These are phyloP conservation scores for Penicillium argentinense DNA, from an alignment of 495 filamentous ascomycete genomes.

Conservation along the genomic window DNA sequence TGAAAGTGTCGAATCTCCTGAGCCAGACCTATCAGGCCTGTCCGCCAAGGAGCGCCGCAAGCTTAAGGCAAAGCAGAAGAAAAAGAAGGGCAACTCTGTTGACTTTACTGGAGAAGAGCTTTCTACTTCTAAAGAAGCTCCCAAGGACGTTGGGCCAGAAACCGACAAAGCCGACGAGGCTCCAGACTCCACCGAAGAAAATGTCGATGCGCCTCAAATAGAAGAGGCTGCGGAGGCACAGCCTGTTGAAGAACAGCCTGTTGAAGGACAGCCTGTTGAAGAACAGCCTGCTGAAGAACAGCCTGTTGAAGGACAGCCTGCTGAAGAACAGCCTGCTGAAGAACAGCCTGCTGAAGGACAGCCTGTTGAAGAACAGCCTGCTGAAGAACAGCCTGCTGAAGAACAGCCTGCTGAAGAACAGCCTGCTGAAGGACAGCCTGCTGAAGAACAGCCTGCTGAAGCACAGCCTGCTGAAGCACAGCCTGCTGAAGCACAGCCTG, in stretches of 20 bases:
- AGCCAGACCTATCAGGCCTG: conserved; percentile 14
- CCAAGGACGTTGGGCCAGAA: not conserved
- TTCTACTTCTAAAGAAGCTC: conserved; percentile 1
- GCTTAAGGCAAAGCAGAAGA: conserved; percentile 45
- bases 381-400: too few species aligned
- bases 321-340: too few species aligned
- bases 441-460: too few species aligned
- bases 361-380: too few species aligned
- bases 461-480: too few species aligned
- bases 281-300: too few species aligned
- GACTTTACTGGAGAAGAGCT: conserved; percentile 21
- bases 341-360: too few species aligned
- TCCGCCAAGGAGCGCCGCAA: conserved; percentile 30
- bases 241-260: not conserved
- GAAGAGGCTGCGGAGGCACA: not conserved
- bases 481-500: not conserved
- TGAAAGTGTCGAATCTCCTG: conserved; percentile 3
- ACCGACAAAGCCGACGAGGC: not conserved
- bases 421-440: too few species aligned
- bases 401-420: too few species aligned
- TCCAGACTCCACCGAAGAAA: not conserved
- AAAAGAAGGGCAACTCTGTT: conserved; percentile 41
- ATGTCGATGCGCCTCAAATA: not conserved
- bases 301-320: too few species aligned
- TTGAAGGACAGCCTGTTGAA: not conserved